These are phyloP conservation scores for Spergularia azorica DNA, from an alignment of 179 eudicot genomes.

Conservation along the genomic window DNA sequence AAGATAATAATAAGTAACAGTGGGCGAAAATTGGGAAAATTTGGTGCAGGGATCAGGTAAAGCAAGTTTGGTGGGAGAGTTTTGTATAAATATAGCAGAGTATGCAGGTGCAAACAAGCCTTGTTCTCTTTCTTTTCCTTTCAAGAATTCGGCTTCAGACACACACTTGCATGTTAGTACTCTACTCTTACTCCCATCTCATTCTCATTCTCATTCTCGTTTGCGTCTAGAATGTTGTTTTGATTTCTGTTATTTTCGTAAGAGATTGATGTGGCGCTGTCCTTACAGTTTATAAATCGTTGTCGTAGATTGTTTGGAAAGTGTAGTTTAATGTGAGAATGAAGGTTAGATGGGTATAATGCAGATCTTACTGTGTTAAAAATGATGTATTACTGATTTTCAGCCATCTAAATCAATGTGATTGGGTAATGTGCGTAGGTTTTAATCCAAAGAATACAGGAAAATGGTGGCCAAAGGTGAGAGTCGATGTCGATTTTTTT, in stretches of 20 bases:
- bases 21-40: neutral
- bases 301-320: constrained; percentile 4
- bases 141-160: constrained; percentile 66
- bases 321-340: neutral
- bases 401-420: constrained; percentile 16
- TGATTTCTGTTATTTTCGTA: too few species aligned
- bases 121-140: constrained; percentile 74
- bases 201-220: too few species aligned
- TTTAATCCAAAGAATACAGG: constrained; percentile 75
- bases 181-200: neutral
- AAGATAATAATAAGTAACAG: neutral
- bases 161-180: constrained; percentile 78
- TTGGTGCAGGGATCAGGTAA: constrained; percentile 68
- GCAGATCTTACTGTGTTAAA: neutral
- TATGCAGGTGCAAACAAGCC: constrained; percentile 69
- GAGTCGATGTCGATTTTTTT: neutral
- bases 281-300: constrained; percentile 9
- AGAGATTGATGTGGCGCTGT: too few species aligned
- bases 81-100: constrained; percentile 82
- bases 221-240: too few species aligned
- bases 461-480: constrained; percentile 70
- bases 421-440: constrained; percentile 53
- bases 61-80: constrained; percentile 81
- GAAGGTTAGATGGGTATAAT: neutral
- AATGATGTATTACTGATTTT: constrained; percentile 8